Evolutionary conservation across 495 filamentous ascomycete species (phyloP), one percentile per base, ranked within the genome.

Genomic region (Penicillium subrubescens): DNA sequence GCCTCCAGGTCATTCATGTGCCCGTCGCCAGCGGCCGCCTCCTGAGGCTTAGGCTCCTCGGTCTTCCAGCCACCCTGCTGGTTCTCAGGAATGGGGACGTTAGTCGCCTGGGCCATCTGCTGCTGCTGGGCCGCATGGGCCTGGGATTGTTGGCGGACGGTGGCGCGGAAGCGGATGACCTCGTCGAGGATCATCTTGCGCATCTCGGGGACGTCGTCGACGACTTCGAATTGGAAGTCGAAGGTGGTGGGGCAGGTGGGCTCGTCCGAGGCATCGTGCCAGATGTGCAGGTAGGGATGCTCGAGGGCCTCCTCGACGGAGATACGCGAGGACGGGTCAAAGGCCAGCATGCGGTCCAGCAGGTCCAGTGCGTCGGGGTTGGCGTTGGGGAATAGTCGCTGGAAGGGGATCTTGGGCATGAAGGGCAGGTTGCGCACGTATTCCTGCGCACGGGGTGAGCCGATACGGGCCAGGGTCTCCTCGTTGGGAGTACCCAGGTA

Each of bases 231-330:
- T 77, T 92, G 90, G 83, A 99, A 99, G 83, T 98, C 93, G 80
- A 99, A 99, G 37, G 94, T 92, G 8, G 88, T 89, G 0, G 93
- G 93, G 80, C 94, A 97, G 62, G 87, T 84, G 3, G 96, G 95
- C 83, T 99, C 95, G 77, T 98, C 96, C 14, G 89, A 91, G 23
- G 93, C 93, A 68, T 99, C 95, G 79, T 99, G 95, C 95, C 95
- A 99, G 83, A 98, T 97, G 70, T 92, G 84, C 64, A 99, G 84
- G 81, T 99, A 99, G 10, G 90, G 91, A 81, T 99, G 95, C 81
- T 97, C 93, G 55, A 99, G 85, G 11, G 95, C 95, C 70, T 91
- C 86, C 76, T 98, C 95, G 63, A 97, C 95, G 33, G 89, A 90
- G 80, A 99, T 92, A 70, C 95, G 92, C 29, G 87, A 88, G 17